Evolutionary conservation across 2,329 filamentous ascomycete genomes (phyloP).

Genomic region (Eutypa lata): DNA sequence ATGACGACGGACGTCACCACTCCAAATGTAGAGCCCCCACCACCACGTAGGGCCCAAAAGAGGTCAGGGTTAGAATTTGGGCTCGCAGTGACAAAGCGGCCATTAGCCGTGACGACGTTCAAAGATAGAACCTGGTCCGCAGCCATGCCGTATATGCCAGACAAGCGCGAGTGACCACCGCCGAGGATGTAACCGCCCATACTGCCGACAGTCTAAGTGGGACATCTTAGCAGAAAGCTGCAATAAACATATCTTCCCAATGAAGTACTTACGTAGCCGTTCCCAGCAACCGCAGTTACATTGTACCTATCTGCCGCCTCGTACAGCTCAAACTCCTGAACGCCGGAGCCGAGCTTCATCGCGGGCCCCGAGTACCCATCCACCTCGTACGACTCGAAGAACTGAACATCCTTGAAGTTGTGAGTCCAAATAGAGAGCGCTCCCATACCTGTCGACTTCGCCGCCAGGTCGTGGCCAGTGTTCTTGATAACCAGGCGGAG

Average conservation of each 20-base stretch:
- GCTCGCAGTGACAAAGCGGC: conserved; percentile 38
- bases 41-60: conserved; percentile 47
- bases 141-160: conserved; percentile 45
- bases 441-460: conserved; percentile 36
- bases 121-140: conserved; percentile 47
- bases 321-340: conserved; percentile 53
- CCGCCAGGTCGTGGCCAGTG: conserved; percentile 51
- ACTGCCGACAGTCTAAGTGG: conserved; percentile 42
- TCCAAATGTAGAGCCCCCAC: conserved; percentile 39
- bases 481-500: conserved; percentile 51
- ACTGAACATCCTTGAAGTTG: conserved; percentile 30
- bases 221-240: conserved; percentile 2
- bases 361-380: conserved; percentile 41
- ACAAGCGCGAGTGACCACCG: conserved; percentile 52
- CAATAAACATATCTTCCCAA: background rate
- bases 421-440: conserved; percentile 37
- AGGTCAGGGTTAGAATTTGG: conserved; percentile 40
- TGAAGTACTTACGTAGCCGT: conserved; percentile 33
- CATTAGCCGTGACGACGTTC: conserved; percentile 44
- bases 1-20: conserved; percentile 37
- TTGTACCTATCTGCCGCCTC: conserved; percentile 44
- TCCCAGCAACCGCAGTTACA: conserved; percentile 50
- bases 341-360: conserved; percentile 53
- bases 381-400: conserved; percentile 30
- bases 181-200: conserved; percentile 43